A percentile compares a stretch with the other conserved stretches of the same genome.
phyloP scores from a whole-genome alignment of 2,329 filamentous ascomycete genomes.

The Diplodia mutila region DNA sequence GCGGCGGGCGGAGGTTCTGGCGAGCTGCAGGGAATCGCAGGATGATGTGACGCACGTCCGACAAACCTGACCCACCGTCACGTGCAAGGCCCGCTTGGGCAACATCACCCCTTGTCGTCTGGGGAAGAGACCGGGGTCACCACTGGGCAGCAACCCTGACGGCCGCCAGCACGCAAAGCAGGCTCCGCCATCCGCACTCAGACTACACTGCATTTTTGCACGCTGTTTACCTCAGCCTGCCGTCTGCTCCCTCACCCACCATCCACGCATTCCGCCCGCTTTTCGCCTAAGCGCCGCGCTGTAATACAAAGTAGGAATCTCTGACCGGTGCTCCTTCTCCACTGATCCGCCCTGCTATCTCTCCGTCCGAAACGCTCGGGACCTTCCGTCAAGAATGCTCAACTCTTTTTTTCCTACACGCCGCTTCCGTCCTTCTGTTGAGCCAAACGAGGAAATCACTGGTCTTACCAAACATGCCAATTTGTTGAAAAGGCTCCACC shows the following conservation, averaged over 20 bases:
- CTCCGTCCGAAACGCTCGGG: background rate
- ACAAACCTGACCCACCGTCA: background rate
- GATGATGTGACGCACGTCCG: background rate
- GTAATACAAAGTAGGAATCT: slow-evolving; percentile 23
- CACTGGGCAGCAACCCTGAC: slow-evolving; percentile 14
- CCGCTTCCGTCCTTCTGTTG: background rate
- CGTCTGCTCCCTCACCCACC: background rate
- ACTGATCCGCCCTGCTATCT: slow-evolving; percentile 1
- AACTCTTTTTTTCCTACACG: slow-evolving; percentile 1
- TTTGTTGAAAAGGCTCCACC: background rate
- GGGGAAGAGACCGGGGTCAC: slow-evolving; percentile 1
- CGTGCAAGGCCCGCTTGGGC: slow-evolving; percentile 1
- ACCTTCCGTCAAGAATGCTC: background rate
- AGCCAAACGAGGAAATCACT: slow-evolving; percentile 3
- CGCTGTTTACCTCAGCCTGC: slow-evolving; percentile 4
- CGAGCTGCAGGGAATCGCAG: background rate
- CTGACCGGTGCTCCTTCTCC: slow-evolving; percentile 11
- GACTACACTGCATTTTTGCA: slow-evolving; percentile 18
- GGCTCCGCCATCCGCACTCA: background rate
- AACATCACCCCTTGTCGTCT: slow-evolving; percentile 22
- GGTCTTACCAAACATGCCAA: slow-evolving; percentile 21
- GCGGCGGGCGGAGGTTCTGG: background rate
- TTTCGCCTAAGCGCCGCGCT: slow-evolving; percentile 26
- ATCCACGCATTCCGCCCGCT: slow-evolving; percentile 10
- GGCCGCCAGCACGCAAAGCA: background rate